These are phyloP conservation scores for Boletus mariae DNA, from an alignment of 1,284 basidiomycete genomes.

Conservation along the genomic window DNA sequence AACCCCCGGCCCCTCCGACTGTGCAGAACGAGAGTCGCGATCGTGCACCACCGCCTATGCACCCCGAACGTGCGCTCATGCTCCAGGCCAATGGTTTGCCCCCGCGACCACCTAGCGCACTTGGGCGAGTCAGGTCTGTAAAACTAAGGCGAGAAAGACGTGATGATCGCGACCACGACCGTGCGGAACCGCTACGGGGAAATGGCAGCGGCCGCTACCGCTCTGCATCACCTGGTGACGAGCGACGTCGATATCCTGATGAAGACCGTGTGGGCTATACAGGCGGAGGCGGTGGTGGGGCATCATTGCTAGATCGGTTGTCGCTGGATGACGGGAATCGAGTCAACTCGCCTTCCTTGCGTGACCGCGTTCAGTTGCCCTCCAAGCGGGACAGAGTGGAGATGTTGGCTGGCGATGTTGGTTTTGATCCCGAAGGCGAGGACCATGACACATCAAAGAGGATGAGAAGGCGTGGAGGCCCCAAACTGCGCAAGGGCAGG, in stretches of 20 bases:
- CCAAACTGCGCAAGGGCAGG: constrained; percentile 21
- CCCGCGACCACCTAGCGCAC: constrained; percentile 23
- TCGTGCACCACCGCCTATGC: constrained; percentile 21
- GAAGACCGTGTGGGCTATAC: constrained; percentile 7
- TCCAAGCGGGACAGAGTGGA: constrained; percentile 40
- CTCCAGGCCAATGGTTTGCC: constrained; percentile 30
- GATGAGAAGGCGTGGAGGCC: constrained; percentile 22
- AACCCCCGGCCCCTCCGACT: constrained; percentile 1
- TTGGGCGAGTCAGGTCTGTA: constrained; percentile 12
- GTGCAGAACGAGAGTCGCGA: constrained; percentile 9
- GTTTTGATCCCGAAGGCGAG: constrained; percentile 22
- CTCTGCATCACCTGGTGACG: constrained; percentile 17
- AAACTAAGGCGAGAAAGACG: constrained; percentile 23
- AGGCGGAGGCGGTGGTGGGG: constrained; percentile 17
- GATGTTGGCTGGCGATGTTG: constrained; percentile 24
- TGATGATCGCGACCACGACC: constrained; percentile 21
- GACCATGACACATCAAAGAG: constrained; percentile 25
- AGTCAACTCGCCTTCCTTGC: constrained; percentile 31
- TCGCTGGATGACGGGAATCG: constrained; percentile 23
- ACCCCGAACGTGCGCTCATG: constrained; percentile 32
- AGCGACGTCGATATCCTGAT: constrained; percentile 19
- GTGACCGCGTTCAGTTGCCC: constrained; percentile 40
- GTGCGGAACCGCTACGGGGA: constrained; percentile 21
- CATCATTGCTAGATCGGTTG: constrained; percentile 39
- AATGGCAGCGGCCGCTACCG: neutral